These are phyloP conservation scores for Auricularia cornea DNA, from an alignment of 768 basidiomycete genomes.

Conservation along the genomic window DNA sequence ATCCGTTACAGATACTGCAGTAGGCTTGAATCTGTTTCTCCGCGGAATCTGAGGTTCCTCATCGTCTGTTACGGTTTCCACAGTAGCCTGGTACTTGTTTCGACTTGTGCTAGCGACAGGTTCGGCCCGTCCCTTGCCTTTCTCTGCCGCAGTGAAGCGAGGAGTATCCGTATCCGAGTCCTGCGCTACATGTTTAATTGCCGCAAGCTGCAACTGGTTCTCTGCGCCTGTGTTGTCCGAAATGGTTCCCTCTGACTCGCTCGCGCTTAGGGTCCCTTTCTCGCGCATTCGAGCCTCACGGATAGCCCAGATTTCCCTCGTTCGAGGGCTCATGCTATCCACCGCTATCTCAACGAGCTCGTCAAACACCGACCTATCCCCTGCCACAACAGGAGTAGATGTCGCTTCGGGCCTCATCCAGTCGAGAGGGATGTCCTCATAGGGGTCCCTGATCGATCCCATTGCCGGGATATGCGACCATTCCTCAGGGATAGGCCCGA, in stretches of 20 bases:
- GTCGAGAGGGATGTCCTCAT: not conserved
- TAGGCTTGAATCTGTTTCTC: too few relatives aligned
- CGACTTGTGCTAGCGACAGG: not conserved
- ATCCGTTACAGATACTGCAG: too few relatives aligned
- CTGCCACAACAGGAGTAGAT: not conserved
- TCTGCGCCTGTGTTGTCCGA: not conserved
- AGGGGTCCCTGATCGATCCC: not conserved
- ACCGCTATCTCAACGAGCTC: not conserved
- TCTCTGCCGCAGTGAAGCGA: not conserved
- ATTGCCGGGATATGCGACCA: not conserved
- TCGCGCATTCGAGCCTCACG: not conserved
- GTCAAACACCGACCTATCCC: not conserved
- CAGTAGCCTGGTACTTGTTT: not conserved
- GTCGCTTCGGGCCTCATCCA: not conserved
- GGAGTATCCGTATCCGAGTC: not conserved
- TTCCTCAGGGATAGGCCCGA: not conserved
- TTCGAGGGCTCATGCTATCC: not conserved
- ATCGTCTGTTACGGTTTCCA: not conserved
- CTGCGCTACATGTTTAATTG: not conserved
- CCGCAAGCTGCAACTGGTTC: not conserved
- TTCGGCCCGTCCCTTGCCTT: not conserved
- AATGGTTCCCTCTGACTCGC: not conserved
- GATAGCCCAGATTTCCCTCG: not conserved
- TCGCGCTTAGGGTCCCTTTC: not conserved
- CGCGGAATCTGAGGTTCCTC: not conserved